Base-by-base conservation (phyloP, 495 filamentous ascomycete genomes). In the Aspergillus nidulans region DNA sequence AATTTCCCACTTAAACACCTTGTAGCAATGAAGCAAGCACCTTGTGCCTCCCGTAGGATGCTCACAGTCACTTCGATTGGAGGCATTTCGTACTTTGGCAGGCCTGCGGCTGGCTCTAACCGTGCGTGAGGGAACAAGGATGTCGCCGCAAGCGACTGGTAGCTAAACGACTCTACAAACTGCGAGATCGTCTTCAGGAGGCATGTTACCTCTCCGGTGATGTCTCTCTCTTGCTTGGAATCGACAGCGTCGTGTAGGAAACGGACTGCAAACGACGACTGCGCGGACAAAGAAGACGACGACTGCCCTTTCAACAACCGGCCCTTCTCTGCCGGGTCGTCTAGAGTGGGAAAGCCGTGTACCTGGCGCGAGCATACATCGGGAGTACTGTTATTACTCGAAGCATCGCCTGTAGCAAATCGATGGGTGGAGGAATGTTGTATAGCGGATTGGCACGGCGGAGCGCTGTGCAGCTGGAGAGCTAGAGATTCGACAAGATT, bases 21-120 rank as follows among this genome's bases (percentile, higher is more conserved):
- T 23, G 12, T 23, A 43, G 19, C 15, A 19, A 16, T 42, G 24
- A 38, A 13, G 36, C 12, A n/a, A 6, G 23, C 30, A 50, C 54
- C 54, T 28, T 56, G 30, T 42, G 54, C 30, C 10, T 50, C n/a
- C n/a, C 24, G 46, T 21, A 56, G n/a, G 1, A 51, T 18, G 6
- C 18, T 30, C 21, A 56, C 40, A 41, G 36, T 24, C 28, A 34
- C 21, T 18, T 43, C 16, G 8, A 56, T 23, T 36, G 54, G 54
- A 4, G 54, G 45, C 54, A 56, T 56, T 30, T 15, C 20, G 9
- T 6, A 23, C 10, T 23, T 13, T 13, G 23, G 12, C 6, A 1
- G 6, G 9, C 16, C 19, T 12, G 19, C 10, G 25, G 26, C 16
- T 19, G 2, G 41, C 16, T 12, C 19, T 9, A 9, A 1, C 19